Conservation (phyloP, 2,329 filamentous ascomycete genomes). For the Kalaharituber pfeilii region DNA sequence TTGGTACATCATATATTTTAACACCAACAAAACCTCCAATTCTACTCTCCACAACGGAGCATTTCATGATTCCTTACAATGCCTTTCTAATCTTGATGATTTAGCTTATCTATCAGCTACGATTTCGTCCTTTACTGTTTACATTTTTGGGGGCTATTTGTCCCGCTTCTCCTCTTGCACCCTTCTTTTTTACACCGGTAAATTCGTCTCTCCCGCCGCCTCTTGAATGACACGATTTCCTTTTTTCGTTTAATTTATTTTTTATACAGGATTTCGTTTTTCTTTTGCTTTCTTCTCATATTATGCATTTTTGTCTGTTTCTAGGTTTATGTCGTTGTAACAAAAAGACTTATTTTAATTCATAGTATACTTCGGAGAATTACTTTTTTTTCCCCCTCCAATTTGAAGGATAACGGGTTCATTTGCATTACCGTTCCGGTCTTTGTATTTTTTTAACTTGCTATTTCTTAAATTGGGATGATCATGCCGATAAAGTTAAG, state of each 20-base stretch:
- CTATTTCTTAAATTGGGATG: too few relatives aligned
- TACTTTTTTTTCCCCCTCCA: too few relatives aligned
- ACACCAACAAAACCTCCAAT: too few relatives aligned
- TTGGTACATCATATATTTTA: neutral
- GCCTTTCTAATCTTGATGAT: conserved; percentile 2
- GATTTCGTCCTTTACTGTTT: conserved; percentile 4
- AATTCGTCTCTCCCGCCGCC: conserved; percentile 4
- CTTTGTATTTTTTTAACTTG: too few relatives aligned
- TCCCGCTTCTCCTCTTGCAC: neutral
- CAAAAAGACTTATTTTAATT: too few relatives aligned
- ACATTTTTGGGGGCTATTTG: neutral
- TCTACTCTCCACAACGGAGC: too few relatives aligned
- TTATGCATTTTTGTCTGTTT: conserved; percentile 2
- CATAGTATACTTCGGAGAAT: too few relatives aligned
- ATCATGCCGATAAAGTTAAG: too few relatives aligned
- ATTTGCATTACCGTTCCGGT: too few relatives aligned
- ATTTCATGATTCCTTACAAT: too few relatives aligned
- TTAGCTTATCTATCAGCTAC: conserved; percentile 7
- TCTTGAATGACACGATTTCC: conserved; percentile 3
- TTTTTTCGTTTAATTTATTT: neutral
- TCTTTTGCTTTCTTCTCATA: neutral
- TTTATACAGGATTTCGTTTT: neutral
- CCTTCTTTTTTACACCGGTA: conserved; percentile 1
- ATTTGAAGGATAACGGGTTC: too few relatives aligned
- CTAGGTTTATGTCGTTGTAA: conserved; percentile 5